Percentiles rank a stretch among this genome's conserved stretches.
Evolutionary conservation across 129 eudicot genomes (phyloP).

Genomic region (Sambucus nigra): DNA sequence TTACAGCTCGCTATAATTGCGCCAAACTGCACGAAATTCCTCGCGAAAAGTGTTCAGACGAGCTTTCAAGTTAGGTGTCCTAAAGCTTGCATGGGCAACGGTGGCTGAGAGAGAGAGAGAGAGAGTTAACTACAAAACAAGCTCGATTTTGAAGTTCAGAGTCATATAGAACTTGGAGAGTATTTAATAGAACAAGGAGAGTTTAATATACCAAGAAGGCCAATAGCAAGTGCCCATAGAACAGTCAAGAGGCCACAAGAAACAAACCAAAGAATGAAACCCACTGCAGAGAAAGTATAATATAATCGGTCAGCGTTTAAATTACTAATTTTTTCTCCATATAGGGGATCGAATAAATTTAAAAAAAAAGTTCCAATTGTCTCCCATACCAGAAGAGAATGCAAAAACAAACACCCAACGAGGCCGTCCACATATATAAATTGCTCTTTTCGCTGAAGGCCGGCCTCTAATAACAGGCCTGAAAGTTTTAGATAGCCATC

Average conservation of each 20-base stretch:
- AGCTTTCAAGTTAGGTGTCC: conserved; percentile 96
- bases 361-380: neutral
- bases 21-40: conserved; percentile 99
- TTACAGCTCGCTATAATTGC: conserved; percentile 91
- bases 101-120: conserved; percentile 46
- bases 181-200: neutral
- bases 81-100: conserved; percentile 77
- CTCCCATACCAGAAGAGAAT: conserved; percentile 50
- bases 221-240: conserved; percentile 60
- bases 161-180: neutral
- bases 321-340: neutral
- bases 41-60: conserved; percentile 95
- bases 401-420: conserved; percentile 67
- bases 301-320: conserved; percentile 13
- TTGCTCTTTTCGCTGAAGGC: conserved; percentile 81
- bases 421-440: conserved; percentile 83
- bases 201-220: conserved; percentile 55
- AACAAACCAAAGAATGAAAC: conserved; percentile 77
- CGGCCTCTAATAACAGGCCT: conserved; percentile 99
- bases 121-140: conserved; percentile 11
- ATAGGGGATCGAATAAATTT: neutral
- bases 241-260: conserved; percentile 80
- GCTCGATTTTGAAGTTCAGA: neutral
- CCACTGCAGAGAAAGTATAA: conserved; percentile 38
- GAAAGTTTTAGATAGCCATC: conserved; percentile 9